These are phyloP conservation scores for Chrysanthemum seticuspe DNA, from an alignment of 129 eudicot species.

Conservation along the genomic window DNA sequence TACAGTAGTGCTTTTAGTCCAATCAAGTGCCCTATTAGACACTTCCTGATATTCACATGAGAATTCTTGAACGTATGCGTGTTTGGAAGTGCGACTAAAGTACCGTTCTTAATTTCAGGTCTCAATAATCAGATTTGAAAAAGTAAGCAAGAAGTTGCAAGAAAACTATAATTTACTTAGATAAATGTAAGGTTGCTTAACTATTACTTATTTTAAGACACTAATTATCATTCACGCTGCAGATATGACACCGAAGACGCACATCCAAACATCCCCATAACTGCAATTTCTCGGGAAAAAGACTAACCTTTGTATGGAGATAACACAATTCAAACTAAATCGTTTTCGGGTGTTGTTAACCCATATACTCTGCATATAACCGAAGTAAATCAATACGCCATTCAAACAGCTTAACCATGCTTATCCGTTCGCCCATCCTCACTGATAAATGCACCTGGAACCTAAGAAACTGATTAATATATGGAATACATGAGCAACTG, in stretches of 20 bases:
- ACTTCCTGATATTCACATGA: background rate
- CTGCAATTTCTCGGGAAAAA: background rate
- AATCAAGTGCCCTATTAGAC: background rate
- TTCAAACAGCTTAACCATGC: too few relatives aligned
- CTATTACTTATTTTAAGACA: background rate
- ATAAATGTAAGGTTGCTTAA: background rate
- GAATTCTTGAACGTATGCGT: background rate
- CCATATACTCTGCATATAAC: too few relatives aligned
- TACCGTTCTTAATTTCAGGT: too few relatives aligned
- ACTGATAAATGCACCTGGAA: too few relatives aligned
- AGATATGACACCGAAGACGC: background rate
- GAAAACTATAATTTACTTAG: background rate
- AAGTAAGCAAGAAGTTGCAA: background rate
- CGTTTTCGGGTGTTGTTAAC: background rate
- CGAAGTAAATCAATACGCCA: too few relatives aligned
- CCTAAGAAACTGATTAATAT: too few relatives aligned
- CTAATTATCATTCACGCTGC: background rate
- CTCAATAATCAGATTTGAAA: background rate
- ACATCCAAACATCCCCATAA: background rate
- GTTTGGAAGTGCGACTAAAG: too few relatives aligned
- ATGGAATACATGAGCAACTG: too few relatives aligned
- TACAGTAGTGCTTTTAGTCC: background rate
- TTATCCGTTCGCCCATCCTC: too few relatives aligned
- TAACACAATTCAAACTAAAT: background rate
- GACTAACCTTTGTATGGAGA: background rate